Base-by-base conservation (phyloP, 176 grass and related monocot species). In the Rhynchospora tenuis region DNA sequence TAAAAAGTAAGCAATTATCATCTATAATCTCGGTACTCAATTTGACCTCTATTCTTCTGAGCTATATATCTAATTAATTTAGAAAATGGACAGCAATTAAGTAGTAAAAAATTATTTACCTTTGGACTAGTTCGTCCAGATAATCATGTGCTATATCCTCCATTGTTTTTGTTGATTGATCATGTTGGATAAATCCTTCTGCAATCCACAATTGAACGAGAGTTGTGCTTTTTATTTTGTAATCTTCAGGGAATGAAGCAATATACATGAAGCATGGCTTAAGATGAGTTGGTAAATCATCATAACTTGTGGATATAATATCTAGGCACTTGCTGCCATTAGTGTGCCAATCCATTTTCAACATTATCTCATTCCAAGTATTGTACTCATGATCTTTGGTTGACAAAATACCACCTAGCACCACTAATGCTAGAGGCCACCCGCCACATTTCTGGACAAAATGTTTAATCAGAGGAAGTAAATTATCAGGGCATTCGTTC, bases 201-300 rank as follows among this genome's bases (percentile, higher is more conserved):
- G 60, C 81, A 3, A 67, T 83, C 81, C 81, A 83, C 57, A 65
- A 28, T 17, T 19, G 23, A 28, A 83, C 67, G 46, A 83, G 60
- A 24, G 10, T 65, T 8, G 58, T 13, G 16, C 8, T 29, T 17
- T 28, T 24, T 24, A 83, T 83, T 68, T 83, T 31, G 5, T 23
- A 70, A 24, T 51, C 52, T 68, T 70, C 81, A 17, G 61, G 81
- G 16, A 83, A 83, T 9, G 33, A 38, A 45, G 81, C 16, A 27
- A 83, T 50, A 47, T 62, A 83, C 81, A 83, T 52, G 59, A 83
- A 83, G 43, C 81, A 83, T 23, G 81, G 64, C 15, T 67, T 83
- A 9, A 70, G 64, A 51, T 67, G 42, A 4, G 28, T 7, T 9
- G 81, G 81, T 31, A 83, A 70, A 50, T 83, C 61, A 11, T 83